Percentiles rank a stretch among this genome's conserved stretches.
phyloP scores from a whole-genome alignment of 495 filamentous ascomycete genomes.

The Thermochaetoides thermophila region DNA sequence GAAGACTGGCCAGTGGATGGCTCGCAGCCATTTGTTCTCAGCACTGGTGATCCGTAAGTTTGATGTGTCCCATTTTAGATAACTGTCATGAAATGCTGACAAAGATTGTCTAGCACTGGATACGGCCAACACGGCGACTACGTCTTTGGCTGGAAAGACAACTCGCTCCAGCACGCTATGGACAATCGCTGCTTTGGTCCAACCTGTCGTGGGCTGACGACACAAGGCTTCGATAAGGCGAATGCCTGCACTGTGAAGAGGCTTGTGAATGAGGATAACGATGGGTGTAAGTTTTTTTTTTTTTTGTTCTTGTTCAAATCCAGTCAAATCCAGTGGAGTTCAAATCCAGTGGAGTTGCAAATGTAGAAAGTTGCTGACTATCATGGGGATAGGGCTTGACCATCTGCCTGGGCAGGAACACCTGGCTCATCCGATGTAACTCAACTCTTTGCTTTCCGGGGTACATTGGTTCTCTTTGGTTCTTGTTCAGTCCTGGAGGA shows the following conservation, averaged over 20 bases:
- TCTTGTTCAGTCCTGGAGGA: too few species aligned
- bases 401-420: too few species aligned
- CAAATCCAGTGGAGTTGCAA: too few species aligned
- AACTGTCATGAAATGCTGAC: not conserved
- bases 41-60: slow-evolving; percentile 24
- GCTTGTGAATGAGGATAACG: slow-evolving; percentile 27
- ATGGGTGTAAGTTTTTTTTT: slow-evolving; percentile 22
- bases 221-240: slow-evolving; percentile 22
- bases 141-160: slow-evolving; percentile 37
- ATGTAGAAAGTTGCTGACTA: not conserved
- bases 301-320: not conserved
- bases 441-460: too few species aligned
- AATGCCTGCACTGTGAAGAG: slow-evolving; percentile 24
- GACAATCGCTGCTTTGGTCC: slow-evolving; percentile 30
- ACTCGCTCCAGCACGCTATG: slow-evolving; percentile 35
- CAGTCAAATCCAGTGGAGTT: too few species aligned
- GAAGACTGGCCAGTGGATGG: slow-evolving; percentile 31
- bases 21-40: slow-evolving; percentile 34
- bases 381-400: too few species aligned
- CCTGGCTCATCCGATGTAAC: too few species aligned
- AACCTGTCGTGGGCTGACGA: slow-evolving; percentile 21
- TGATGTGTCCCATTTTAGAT: not conserved
- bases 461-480: too few species aligned
- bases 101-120: slow-evolving; percentile 7
- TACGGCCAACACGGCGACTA: slow-evolving; percentile 33